phyloP scores from a whole-genome alignment of 2,329 filamentous ascomycete species.

The Clonostachys byssicola region DNA sequence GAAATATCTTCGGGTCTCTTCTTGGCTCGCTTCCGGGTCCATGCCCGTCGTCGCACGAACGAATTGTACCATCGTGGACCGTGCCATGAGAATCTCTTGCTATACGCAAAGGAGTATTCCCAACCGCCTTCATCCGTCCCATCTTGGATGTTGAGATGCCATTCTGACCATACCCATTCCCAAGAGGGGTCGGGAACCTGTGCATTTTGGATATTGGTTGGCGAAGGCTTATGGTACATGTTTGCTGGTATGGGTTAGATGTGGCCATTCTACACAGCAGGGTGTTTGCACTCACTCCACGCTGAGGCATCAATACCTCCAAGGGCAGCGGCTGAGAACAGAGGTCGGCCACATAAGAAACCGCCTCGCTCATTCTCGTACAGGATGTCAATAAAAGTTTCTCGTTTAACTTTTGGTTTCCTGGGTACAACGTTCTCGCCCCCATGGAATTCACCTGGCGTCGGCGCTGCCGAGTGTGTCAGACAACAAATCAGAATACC shows the following conservation, averaged over 20 bases:
- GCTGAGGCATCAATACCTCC: constrained; percentile 80
- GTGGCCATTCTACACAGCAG: not conserved
- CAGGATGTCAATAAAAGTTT: constrained; percentile 74
- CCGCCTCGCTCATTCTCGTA: constrained; percentile 94
- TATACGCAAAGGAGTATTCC: constrained; percentile 93
- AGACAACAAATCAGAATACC: not conserved
- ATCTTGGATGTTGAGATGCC: constrained; percentile 66
- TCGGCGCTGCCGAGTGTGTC: constrained; percentile 15
- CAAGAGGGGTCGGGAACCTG: constrained; percentile 93
- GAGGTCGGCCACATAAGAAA: constrained; percentile 81
- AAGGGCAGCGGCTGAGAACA: constrained; percentile 85
- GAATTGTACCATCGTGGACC: constrained; percentile 89
- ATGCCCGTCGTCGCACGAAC: constrained; percentile 85
- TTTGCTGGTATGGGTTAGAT: constrained; percentile 45
- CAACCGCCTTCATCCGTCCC: constrained; percentile 83
- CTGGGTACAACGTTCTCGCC: constrained; percentile 26
- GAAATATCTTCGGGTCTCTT: constrained; percentile 37
- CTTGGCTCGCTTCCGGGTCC: constrained; percentile 78
- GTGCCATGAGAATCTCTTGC: constrained; percentile 76
- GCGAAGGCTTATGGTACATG: constrained; percentile 52
- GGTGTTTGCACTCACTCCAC: constrained; percentile 53
- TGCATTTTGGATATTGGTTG: constrained; percentile 72
- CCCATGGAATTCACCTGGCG: constrained; percentile 13
- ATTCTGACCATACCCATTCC: constrained; percentile 77
- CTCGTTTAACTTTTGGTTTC: constrained; percentile 27